Evolutionary conservation across 257 asterid genomes (phyloP).

Genomic region (Solanum corneliomulleri): DNA sequence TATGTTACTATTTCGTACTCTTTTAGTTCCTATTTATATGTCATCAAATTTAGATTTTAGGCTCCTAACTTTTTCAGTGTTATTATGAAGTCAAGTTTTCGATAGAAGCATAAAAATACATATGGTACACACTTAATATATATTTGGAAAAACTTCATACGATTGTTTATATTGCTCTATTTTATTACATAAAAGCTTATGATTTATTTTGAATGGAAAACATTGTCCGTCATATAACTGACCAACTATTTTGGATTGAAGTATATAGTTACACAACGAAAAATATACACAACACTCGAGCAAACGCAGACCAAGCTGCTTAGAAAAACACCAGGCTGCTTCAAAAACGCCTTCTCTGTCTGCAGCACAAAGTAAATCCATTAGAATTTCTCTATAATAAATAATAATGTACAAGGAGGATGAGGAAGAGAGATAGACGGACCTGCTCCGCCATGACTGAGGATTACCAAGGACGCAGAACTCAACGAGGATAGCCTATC

Average conservation of each 20-base stretch:
- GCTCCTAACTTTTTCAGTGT: too few relatives aligned
- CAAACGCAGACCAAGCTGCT: neutral
- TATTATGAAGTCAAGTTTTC: too few relatives aligned
- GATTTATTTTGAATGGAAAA: too few relatives aligned
- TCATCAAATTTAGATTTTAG: too few relatives aligned
- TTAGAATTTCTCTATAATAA: neutral
- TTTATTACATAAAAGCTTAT: too few relatives aligned
- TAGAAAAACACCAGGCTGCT: constrained; percentile 7
- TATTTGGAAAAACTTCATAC: too few relatives aligned
- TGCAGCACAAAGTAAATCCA: neutral
- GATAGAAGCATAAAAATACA: too few relatives aligned
- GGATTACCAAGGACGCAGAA: neutral
- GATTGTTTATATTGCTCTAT: neutral
- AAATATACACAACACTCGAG: neutral
- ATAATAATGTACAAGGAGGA: neutral
- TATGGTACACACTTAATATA: too few relatives aligned
- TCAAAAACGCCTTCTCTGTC: constrained; percentile 7
- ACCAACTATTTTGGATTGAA: neutral
- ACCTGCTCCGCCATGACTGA: constrained; percentile 4
- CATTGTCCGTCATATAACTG: neutral
- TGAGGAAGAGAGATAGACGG: neutral
- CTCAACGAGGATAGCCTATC: neutral
- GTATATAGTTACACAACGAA: neutral
- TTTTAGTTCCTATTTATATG: too few relatives aligned
- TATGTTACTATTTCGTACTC: neutral